Conservation (phyloP, 805 yeast genomes). For the Teunomyces cretensis region DNA sequence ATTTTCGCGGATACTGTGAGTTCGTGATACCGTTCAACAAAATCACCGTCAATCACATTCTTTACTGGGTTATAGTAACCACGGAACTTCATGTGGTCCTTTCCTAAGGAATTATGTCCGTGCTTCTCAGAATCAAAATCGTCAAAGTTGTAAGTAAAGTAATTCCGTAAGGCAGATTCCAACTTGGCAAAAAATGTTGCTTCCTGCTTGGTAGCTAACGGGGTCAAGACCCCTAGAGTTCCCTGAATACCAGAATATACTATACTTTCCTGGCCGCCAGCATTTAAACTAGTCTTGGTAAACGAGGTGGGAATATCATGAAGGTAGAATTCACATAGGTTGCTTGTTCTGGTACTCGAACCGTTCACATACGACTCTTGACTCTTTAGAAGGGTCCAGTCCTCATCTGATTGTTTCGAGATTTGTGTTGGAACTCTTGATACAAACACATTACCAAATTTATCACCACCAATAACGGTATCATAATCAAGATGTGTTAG, state of each 20-base stretch:
- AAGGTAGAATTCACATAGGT: constrained; percentile 57
- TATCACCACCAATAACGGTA: constrained; percentile 82
- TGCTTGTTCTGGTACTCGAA: constrained; percentile 50
- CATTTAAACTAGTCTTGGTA: constrained; percentile 49
- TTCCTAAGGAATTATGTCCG: constrained; percentile 49
- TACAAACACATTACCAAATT: constrained; percentile 76
- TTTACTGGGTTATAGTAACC: constrained; percentile 81
- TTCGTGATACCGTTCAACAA: constrained; percentile 57
- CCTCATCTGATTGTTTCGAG: constrained; percentile 51
- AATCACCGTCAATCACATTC: constrained; percentile 84
- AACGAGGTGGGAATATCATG: constrained; percentile 73
- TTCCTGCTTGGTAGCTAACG: constrained; percentile 64
- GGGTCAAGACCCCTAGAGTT: constrained; percentile 69
- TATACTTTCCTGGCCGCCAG: constrained; percentile 66
- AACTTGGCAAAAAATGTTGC: constrained; percentile 55
- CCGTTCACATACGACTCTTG: constrained; percentile 46
- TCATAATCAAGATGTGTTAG: constrained; percentile 64
- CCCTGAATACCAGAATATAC: constrained; percentile 81
- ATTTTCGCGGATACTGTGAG: constrained; percentile 34
- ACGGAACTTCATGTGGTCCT: constrained; percentile 67
- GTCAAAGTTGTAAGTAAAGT: constrained; percentile 24
- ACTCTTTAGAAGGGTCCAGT: constrained; percentile 33
- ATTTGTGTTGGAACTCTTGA: constrained; percentile 57
- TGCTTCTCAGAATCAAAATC: constrained; percentile 23
- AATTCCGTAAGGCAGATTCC: constrained; percentile 45